Evolutionary conservation across 2,329 filamentous ascomycete species (phyloP).

Genomic region (Metarhizium robertsii): DNA sequence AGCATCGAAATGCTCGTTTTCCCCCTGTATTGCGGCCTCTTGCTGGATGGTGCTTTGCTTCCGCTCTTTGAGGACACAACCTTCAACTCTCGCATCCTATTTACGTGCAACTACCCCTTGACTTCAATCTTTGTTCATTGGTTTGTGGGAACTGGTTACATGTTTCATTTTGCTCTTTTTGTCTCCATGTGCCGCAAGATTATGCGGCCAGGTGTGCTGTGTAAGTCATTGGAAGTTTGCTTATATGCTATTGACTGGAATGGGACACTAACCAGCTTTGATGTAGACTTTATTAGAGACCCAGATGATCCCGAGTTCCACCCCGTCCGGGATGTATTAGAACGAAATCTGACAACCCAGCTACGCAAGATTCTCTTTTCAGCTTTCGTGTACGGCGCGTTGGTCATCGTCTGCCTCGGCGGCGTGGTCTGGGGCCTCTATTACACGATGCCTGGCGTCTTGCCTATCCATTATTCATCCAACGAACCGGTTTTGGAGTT

Average conservation of each 20-base stretch:
- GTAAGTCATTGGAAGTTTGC: slow-evolving; percentile 40
- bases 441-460: slow-evolving; percentile 55
- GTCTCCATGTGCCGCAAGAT: slow-evolving; percentile 99
- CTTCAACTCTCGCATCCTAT: slow-evolving; percentile 65
- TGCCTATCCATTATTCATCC: slow-evolving; percentile 89
- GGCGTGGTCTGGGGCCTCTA: slow-evolving; percentile 92
- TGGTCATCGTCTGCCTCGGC: slow-evolving; percentile 87
- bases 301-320: slow-evolving; percentile 98
- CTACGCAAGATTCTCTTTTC: slow-evolving; percentile 94
- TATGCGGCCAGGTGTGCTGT: slow-evolving; percentile 87
- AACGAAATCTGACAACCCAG: slow-evolving; percentile 85
- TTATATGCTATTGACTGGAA: no score
- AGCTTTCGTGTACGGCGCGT: slow-evolving; percentile 85
- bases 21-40: slow-evolving; percentile 85
- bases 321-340: slow-evolving; percentile 90
- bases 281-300: slow-evolving; percentile 84
- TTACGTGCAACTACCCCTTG: slow-evolving; percentile 68
- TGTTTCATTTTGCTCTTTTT: slow-evolving; percentile 99
- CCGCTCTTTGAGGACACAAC: slow-evolving; percentile 81
- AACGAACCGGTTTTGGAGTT: slow-evolving; percentile 91
- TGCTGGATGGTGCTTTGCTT: slow-evolving; percentile 80
- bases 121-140: slow-evolving; percentile 96
- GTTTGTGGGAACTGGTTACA: slow-evolving; percentile 98
- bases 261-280: neutral
- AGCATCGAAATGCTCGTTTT: slow-evolving; percentile 99